Evolutionary conservation across 2,329 filamentous ascomycete genomes (phyloP).

Genomic region (Neoscytalidium dimidiatum): DNA sequence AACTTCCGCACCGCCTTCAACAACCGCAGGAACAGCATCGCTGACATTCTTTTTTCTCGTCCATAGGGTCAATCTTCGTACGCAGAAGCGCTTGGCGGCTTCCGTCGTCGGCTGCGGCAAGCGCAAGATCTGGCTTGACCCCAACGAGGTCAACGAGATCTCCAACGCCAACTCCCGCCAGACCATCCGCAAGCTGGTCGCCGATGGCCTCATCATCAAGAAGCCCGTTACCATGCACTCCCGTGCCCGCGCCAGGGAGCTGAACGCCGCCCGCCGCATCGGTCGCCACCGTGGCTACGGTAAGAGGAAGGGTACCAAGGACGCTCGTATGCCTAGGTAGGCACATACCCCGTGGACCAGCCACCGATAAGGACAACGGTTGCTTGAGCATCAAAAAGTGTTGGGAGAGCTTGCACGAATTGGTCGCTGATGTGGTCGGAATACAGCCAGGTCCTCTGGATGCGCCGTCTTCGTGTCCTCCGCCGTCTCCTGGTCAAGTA

Average conservation of each 20-base stretch:
- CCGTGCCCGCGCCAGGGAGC: slow-evolving; percentile 89
- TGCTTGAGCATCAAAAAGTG: neutral
- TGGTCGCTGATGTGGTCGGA: slow-evolving; percentile 35
- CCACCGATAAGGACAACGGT: neutral
- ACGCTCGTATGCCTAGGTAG: slow-evolving; percentile 98
- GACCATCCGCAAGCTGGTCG: slow-evolving; percentile 98
- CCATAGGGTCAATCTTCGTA: slow-evolving; percentile 95
- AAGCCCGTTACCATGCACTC: slow-evolving; percentile 99
- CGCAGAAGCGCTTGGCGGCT: slow-evolving; percentile 99
- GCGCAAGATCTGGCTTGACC: slow-evolving; percentile 99
- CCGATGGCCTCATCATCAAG: slow-evolving; percentile 99
- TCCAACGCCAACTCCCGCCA: slow-evolving; percentile 99
- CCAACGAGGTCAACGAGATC: slow-evolving; percentile 99
- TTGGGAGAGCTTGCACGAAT: slow-evolving; percentile 18
- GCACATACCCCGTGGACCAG: slow-evolving; percentile 35
- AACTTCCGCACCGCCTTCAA: slow-evolving; percentile 25
- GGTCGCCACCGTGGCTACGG: slow-evolving; percentile 98
- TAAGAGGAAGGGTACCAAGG: slow-evolving; percentile 99
- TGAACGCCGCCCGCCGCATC: slow-evolving; percentile 91
- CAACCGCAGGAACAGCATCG: slow-evolving; percentile 27
- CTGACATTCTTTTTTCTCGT: slow-evolving; percentile 32
- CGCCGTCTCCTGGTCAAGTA: slow-evolving; percentile 99
- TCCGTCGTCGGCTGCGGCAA: slow-evolving; percentile 98
- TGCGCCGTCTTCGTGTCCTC: slow-evolving; percentile 99
- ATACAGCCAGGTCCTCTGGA: slow-evolving; percentile 93